A percentile compares a stretch with the other conserved stretches of the same genome.
phyloP scores from a whole-genome alignment of 1,139 yeast species.

The Sugiyamaella japonica region DNA sequence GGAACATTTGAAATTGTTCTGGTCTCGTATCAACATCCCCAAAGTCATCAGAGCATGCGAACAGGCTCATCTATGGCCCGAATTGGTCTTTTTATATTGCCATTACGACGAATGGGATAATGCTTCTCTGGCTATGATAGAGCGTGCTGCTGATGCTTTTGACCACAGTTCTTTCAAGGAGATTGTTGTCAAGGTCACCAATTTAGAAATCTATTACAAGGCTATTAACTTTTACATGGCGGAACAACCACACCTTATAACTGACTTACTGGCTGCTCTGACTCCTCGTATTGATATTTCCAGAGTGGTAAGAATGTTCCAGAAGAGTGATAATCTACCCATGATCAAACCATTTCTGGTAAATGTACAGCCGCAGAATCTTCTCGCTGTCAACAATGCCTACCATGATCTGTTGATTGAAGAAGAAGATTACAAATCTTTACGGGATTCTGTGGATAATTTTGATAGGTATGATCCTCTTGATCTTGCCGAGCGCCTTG shows the following conservation, averaged over 20 bases:
- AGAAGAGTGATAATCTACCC: constrained; percentile 93
- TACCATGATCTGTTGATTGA: constrained; percentile 94
- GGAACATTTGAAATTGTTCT: constrained; percentile 95
- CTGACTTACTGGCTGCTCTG: constrained; percentile 79
- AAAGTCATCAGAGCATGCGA: constrained; percentile 95
- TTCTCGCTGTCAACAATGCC: constrained; percentile 88
- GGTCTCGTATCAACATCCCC: constrained; percentile 98
- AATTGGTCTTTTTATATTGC: constrained; percentile 90
- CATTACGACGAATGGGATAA: constrained; percentile 99
- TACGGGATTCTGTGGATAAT: constrained; percentile 82
- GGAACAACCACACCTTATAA: constrained; percentile 88
- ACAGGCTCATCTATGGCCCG: constrained; percentile 93
- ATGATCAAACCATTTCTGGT: constrained; percentile 92
- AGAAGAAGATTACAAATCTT: constrained; percentile 92
- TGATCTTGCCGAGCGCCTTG: constrained; percentile 89
- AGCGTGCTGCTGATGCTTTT: constrained; percentile 87
- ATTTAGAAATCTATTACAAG: constrained; percentile 94
- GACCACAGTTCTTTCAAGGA: constrained; percentile 95
- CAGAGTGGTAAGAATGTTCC: constrained; percentile 92
- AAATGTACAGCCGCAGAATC: constrained; percentile 86
- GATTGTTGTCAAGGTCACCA: constrained; percentile 89
- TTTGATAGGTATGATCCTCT: constrained; percentile 90
- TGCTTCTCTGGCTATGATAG: constrained; percentile 97
- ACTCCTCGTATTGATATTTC: constrained; percentile 93
- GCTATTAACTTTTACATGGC: constrained; percentile 92